Conservation (phyloP, 176 grass and related monocot species). For the Thalia dealbata region DNA sequence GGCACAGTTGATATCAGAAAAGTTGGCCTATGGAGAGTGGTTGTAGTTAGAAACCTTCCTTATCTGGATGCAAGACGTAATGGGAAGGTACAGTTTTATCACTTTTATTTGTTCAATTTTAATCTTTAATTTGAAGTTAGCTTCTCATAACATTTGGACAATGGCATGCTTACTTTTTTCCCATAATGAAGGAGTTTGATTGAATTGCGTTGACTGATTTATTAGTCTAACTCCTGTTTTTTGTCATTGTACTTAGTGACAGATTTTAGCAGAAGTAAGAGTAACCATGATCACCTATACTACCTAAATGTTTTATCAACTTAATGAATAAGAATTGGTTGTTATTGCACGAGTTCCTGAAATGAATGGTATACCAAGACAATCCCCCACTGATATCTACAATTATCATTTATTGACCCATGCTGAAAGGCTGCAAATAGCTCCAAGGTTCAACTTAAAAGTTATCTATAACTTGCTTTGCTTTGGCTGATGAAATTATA, state of each 20-base stretch:
- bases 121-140: neutral
- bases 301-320: neutral
- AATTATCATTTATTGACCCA: neutral
- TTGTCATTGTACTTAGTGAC: neutral
- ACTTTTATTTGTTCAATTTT: neutral
- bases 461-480: too few relatives aligned
- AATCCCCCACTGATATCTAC: neutral
- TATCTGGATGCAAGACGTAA: slow-evolving; percentile 79
- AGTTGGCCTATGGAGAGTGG: slow-evolving; percentile 72
- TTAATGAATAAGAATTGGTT: neutral
- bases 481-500: too few relatives aligned
- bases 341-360: neutral
- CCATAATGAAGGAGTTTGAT: neutral
- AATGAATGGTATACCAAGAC: too few relatives aligned
- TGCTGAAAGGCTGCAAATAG: too few relatives aligned
- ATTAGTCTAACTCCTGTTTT: neutral
- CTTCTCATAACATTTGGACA: neutral
- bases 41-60: slow-evolving; percentile 86
- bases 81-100: slow-evolving; percentile 56
- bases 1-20: slow-evolving; percentile 35
- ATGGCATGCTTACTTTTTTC: neutral
- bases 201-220: neutral
- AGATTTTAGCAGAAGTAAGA: too few relatives aligned
- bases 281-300: too few relatives aligned
- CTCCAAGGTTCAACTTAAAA: too few relatives aligned